These are phyloP conservation scores for Ascoidea rubescens DNA, from an alignment of 805 yeast species.

Conservation along the genomic window DNA sequence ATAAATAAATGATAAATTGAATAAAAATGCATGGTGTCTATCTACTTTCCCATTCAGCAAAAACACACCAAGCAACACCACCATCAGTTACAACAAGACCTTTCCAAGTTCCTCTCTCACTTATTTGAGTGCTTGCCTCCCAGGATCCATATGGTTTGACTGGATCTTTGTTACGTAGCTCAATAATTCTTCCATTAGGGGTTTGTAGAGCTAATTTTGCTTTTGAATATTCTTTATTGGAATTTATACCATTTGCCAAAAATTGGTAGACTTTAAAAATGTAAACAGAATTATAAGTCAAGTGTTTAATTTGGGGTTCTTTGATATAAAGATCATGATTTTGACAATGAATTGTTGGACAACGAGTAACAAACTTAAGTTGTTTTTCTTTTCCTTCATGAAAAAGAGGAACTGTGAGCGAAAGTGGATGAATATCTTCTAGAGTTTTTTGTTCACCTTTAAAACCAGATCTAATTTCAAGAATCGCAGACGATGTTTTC, in stretches of 20 bases:
- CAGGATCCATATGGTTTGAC: slow-evolving; percentile 37
- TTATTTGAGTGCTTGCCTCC: slow-evolving; percentile 44
- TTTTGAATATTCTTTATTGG: slow-evolving; percentile 25
- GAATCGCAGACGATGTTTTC: slow-evolving; percentile 49
- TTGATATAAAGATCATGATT: slow-evolving; percentile 66
- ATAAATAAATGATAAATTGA: too few species aligned
- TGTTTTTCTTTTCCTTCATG: slow-evolving; percentile 42
- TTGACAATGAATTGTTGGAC: slow-evolving; percentile 56
- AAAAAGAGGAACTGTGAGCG: slow-evolving; percentile 59
- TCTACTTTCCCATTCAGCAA: slow-evolving; percentile 62
- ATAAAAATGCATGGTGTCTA: too few species aligned
- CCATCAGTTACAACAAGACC: slow-evolving; percentile 70
- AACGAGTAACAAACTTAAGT: slow-evolving; percentile 55
- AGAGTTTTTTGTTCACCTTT: slow-evolving; percentile 44
- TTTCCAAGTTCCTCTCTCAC: slow-evolving; percentile 72
- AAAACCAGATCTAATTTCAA: slow-evolving; percentile 61
- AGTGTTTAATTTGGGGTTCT: slow-evolving; percentile 66
- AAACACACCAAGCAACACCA: slow-evolving; percentile 72
- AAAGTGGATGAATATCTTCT: slow-evolving; percentile 50
- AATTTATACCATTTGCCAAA: slow-evolving; percentile 36
- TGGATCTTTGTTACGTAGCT: slow-evolving; percentile 37
- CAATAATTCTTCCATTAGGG: slow-evolving; percentile 70
- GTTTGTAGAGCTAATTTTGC: slow-evolving; percentile 60
- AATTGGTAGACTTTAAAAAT: slow-evolving; percentile 51
- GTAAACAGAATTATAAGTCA: slow-evolving; percentile 45